Evolutionary conservation across 73 alveolate genomes (phyloP).

Genomic region (Blepharisma stoltei): DNA sequence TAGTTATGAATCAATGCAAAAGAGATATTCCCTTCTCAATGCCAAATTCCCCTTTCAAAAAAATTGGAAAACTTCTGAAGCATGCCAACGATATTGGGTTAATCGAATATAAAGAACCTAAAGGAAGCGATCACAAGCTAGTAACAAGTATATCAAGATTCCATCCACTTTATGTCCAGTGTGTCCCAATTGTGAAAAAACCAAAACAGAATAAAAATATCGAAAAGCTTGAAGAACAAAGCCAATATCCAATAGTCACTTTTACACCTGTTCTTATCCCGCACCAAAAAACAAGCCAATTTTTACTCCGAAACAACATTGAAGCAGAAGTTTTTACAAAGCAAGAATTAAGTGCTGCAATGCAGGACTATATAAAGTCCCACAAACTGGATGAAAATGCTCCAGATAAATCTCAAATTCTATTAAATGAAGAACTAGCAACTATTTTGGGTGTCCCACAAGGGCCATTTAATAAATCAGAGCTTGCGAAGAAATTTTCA

Average conservation of each 20-base stretch:
- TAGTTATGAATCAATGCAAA: conserved; percentile 11
- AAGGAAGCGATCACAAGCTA: conserved; percentile 10
- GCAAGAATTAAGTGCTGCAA: background rate
- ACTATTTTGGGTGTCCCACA: background rate
- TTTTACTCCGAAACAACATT: background rate
- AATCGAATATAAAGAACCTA: conserved; percentile 1
- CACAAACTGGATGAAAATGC: background rate
- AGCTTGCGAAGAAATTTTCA: background rate
- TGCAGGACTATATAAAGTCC: background rate
- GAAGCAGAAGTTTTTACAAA: background rate
- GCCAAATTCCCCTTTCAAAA: background rate
- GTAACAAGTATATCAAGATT: background rate
- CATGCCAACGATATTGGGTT: background rate
- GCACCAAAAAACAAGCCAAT: background rate
- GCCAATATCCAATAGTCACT: background rate
- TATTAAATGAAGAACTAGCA: background rate
- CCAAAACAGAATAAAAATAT: background rate
- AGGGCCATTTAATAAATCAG: conserved; percentile 5
- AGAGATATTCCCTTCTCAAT: background rate
- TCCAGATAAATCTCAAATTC: background rate
- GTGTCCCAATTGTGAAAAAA: conserved; percentile 4
- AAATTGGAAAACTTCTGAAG: conserved; percentile 2
- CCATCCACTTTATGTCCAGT: background rate
- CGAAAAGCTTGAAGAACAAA: background rate
- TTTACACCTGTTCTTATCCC: conserved; percentile 10